Base-by-base conservation (phyloP, 2,329 filamentous ascomycete genomes). In the Cryphonectria carpinicola region DNA sequence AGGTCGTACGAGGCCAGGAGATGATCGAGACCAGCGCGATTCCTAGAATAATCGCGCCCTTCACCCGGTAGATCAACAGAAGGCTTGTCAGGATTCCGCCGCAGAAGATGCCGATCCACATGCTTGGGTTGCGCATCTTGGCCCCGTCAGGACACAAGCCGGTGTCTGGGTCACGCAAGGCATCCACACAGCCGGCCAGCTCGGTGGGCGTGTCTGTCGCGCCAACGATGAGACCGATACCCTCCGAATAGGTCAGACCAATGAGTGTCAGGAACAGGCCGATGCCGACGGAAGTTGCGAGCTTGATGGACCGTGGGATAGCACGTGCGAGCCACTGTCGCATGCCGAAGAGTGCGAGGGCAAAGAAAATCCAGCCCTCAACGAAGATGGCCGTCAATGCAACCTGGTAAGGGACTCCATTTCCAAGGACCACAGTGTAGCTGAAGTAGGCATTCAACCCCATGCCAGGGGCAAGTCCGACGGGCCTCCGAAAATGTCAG, bases 61-160 rank as follows among this genome's bases (percentile, higher is more conserved):
- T 95, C 80, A 97, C 89, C 28, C 93, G 90, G 80, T 94, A 97
- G 84, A 95, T 88, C 90, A 95, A 92, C 68, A 97, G 83, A 74
- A 96, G 82, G 43, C 91, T 90, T 0, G 93, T 97, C 65, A 97
- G 82, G 73, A 97, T 86, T 72, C 93, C 93, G 60, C 93, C 93
- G 75, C 92, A 93, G 84, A 97, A 96, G 76, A 97, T 94, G 52
- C 93, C 94, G 66, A 97, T 86, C 94, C 94, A 97, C 88, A 97
- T 89, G 35, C 91, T 89, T 1, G 93, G 92, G 76, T 87, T 93
- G 72, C 93, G 89, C 93, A 97, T 95, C 85, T 94, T 94, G 68
- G 87, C 84, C 22, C 81, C 80, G 65, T 83, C 82, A 0, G 88
- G 87, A 78, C 93, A 96, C 8, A 88, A 76, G 13, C 91, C 91